These are phyloP conservation scores for Lentinula raphanica DNA, from an alignment of 768 basidiomycete species.

Conservation along the genomic window DNA sequence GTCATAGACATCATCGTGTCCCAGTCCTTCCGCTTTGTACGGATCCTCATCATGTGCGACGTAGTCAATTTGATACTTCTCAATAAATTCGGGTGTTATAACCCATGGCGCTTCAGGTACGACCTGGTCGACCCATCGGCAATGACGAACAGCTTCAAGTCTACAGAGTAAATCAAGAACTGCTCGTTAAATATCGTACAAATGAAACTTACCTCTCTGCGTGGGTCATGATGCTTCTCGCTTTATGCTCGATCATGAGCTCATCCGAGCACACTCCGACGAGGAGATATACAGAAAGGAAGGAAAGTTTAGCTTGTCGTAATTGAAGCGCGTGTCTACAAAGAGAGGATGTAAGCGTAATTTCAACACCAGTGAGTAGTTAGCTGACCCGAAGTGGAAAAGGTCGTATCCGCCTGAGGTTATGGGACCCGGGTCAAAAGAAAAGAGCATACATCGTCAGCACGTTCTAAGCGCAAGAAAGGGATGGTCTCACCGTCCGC, in stretches of 20 bases:
- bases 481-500: constrained; percentile 72
- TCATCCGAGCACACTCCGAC: constrained; percentile 93
- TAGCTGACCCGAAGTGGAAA: constrained; percentile 85
- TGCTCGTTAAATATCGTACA: neutral
- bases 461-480: neutral
- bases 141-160: constrained; percentile 89
- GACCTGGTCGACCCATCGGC: constrained; percentile 95
- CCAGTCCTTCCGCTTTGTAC: constrained; percentile 62
- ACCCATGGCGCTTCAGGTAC: constrained; percentile 90
- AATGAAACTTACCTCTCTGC: constrained; percentile 59
- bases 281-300: constrained; percentile 84
- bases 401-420: constrained; percentile 86
- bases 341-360: constrained; percentile 1
- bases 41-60: constrained; percentile 95
- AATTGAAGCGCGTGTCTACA: constrained; percentile 91
- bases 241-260: constrained; percentile 74
- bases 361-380: neutral
- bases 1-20: constrained; percentile 76
- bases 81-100: constrained; percentile 73
- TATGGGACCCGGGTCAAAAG: neutral
- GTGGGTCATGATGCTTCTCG: constrained; percentile 81
- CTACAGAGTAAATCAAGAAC: constrained; percentile 33
- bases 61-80: constrained; percentile 89
- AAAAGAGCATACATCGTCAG: neutral
- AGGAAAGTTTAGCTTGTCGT: constrained; percentile 92